These are phyloP conservation scores for Beauveria caledonica DNA, from an alignment of 2,329 filamentous ascomycete genomes.

Conservation along the genomic window DNA sequence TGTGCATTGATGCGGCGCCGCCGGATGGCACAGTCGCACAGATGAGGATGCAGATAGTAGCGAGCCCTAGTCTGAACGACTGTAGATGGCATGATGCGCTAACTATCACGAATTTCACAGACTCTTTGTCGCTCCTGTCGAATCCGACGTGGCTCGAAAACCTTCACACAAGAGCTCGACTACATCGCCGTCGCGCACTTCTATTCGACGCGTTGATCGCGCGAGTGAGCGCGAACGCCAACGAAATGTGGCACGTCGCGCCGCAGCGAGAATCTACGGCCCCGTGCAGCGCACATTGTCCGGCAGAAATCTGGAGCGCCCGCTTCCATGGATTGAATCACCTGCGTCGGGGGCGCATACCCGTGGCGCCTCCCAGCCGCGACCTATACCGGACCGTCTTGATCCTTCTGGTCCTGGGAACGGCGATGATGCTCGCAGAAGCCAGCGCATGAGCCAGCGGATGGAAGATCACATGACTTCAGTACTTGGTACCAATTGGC, in stretches of 20 bases:
- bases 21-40: background rate
- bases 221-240: conserved; percentile 23
- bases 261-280: conserved; percentile 22
- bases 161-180: conserved; percentile 22
- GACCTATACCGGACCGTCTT: background rate
- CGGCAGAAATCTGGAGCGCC: conserved; percentile 13
- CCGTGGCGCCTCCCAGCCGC: no score
- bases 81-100: background rate
- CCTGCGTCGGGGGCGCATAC: conserved; percentile 6
- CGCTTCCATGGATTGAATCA: conserved; percentile 18
- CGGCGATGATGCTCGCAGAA: conserved; percentile 17
- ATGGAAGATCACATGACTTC: conserved; percentile 22
- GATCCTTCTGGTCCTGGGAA: conserved; percentile 13
- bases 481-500: conserved; percentile 17
- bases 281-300: conserved; percentile 18
- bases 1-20: background rate
- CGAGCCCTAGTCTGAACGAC: background rate
- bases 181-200: conserved; percentile 28
- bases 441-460: conserved; percentile 13
- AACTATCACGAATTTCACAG: conserved; percentile 20
- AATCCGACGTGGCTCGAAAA: conserved; percentile 34
- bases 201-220: conserved; percentile 32
- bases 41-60: background rate
- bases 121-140: conserved; percentile 38
- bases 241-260: conserved; percentile 16